phyloP scores from a whole-genome alignment of 2,329 filamentous ascomycete genomes.

The Chlorencoelia australis region DNA sequence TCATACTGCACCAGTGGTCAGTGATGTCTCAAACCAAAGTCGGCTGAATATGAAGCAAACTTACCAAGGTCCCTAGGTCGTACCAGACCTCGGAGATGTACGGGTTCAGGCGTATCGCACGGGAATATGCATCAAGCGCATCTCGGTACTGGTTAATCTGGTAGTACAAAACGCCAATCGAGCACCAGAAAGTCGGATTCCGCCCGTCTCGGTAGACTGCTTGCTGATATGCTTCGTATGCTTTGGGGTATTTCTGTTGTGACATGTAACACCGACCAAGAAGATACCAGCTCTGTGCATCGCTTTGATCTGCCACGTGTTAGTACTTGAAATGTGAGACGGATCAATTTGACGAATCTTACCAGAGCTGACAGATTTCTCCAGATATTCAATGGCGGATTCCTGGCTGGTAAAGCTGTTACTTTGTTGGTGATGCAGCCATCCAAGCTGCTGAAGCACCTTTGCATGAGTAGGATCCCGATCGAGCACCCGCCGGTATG shows the following conservation, averaged over 20 bases:
- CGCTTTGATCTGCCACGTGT: constrained; percentile 63
- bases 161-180: constrained; percentile 96
- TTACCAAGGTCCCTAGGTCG: constrained; percentile 86
- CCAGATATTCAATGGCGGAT: constrained; percentile 90
- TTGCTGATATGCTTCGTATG: constrained; percentile 97
- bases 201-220: constrained; percentile 95
- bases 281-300: constrained; percentile 98
- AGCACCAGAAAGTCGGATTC: constrained; percentile 99
- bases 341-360: constrained; percentile 30
- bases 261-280: constrained; percentile 98
- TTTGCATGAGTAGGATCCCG: constrained; percentile 95
- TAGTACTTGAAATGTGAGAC: constrained; percentile 21
- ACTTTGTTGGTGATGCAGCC: constrained; percentile 95
- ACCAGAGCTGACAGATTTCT: constrained; percentile 93
- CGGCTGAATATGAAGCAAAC: constrained; percentile 30
- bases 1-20: constrained; percentile 58
- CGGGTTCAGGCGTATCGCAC: constrained; percentile 90
- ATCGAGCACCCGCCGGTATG: constrained; percentile 87
- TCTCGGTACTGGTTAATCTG: constrained; percentile 99
- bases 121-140: constrained; percentile 92
- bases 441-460: constrained; percentile 93
- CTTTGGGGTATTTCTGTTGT: constrained; percentile 96
- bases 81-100: constrained; percentile 99
- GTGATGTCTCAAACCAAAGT: constrained; percentile 15
- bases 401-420: constrained; percentile 86